Evolutionary conservation across 2,329 filamentous ascomycete species (phyloP), one percentile per base, ranked within the genome.

Genomic region (Cladosporium sp.): DNA sequence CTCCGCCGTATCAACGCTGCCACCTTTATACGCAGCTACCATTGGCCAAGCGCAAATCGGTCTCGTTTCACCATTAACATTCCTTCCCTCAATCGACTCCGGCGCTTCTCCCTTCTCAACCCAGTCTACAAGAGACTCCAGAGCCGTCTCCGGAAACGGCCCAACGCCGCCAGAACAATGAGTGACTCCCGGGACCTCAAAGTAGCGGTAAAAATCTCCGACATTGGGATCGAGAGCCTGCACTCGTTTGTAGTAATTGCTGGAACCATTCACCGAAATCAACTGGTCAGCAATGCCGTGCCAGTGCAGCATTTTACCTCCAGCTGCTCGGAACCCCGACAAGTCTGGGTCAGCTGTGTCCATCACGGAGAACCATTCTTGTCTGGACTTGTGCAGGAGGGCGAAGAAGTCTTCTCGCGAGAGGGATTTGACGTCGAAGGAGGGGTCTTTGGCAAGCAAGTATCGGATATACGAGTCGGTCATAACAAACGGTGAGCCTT

Each of bases 381-480:
- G 52, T 60, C 74, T 48, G 76, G 73, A n/a, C 68, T 66, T 4
- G 64, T 64, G 24, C 70, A 70, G 4, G 71, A 71, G 19, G 65
- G 61, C 35, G 70, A 70, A 69, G 62, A 75, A 77, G 61, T 81
- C 78, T n/a, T 66, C 62, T 4, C 71, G 60, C 13, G 68, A 71
- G 32, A 78, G 64, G 1, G 65, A 71, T 0, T 66, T 61, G 0
- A 76, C 69, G 56, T 77, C 69, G 73, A 75, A 80, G 56, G 51
- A 64, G 0, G 73, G 66, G 62, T 79, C 69, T 60, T 77, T 76
- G 68, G 77, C 77, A 36, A 82, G 68, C 8, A 70, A 78, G 61
- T 78, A 80, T 35, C 71, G 71, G 68, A 78, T 78, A 77, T 78
- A 82, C 62, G 79, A 77, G 4, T 61, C 62, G 1, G 73, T 74